A percentile compares a stretch with the other conserved stretches of the same genome.
These are phyloP conservation scores for Bipolaris victoriae DNA, from an alignment of 2,329 filamentous ascomycete genomes.

Conservation along the genomic window DNA sequence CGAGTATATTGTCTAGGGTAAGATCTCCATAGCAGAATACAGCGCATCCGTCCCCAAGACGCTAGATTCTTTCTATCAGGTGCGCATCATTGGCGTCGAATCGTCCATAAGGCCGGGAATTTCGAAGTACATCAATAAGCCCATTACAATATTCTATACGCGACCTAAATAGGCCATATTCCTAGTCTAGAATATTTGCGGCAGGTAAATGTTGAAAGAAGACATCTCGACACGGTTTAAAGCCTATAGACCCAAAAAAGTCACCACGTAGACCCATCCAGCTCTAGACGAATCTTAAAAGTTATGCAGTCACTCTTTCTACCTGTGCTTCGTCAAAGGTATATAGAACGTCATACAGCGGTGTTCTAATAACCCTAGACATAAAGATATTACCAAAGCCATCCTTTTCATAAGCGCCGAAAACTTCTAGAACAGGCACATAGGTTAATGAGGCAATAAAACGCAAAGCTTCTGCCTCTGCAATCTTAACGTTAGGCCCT, in stretches of 20 bases:
- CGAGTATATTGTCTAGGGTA: slow-evolving; percentile 18
- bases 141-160: slow-evolving; percentile 20
- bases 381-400: slow-evolving; percentile 24
- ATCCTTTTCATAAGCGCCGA: slow-evolving; percentile 20
- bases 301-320: slow-evolving; percentile 11
- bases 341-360: slow-evolving; percentile 12
- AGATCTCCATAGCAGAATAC: slow-evolving; percentile 24
- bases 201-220: slow-evolving; percentile 21
- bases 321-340: slow-evolving; percentile 10
- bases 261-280: slow-evolving; percentile 7
- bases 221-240: slow-evolving; percentile 18
- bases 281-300: slow-evolving; percentile 15
- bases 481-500: slow-evolving; percentile 14
- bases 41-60: slow-evolving; percentile 8
- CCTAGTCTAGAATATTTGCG: slow-evolving; percentile 2
- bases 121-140: slow-evolving; percentile 18
- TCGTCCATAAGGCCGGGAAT: slow-evolving; percentile 18
- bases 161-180: slow-evolving; percentile 20
- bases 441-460: slow-evolving; percentile 20
- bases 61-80: slow-evolving; percentile 13
- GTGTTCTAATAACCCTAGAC: slow-evolving; percentile 17
- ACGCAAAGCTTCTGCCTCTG: slow-evolving; percentile 23
- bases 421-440: slow-evolving; percentile 24
- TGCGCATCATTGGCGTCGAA: slow-evolving; percentile 8
- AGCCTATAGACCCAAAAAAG: slow-evolving; percentile 20